phyloP scores from a whole-genome alignment of 2,329 filamentous ascomycete species.

The Onygena corvina region DNA sequence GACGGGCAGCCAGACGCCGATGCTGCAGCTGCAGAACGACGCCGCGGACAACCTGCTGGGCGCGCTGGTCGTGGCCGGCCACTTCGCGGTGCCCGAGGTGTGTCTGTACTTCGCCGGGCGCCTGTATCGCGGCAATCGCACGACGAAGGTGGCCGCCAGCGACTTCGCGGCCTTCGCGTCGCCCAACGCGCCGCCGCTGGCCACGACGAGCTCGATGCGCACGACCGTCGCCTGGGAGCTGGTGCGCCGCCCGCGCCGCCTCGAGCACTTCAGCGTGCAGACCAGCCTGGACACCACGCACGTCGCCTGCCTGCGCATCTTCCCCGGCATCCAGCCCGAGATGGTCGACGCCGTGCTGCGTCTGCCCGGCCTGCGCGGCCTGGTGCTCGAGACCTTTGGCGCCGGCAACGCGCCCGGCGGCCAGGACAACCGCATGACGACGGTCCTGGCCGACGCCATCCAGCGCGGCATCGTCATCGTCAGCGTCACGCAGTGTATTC shows the following conservation, averaged over 20 bases:
- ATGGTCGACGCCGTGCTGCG: conserved; percentile 79
- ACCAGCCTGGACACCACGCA: conserved; percentile 72
- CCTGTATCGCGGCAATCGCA: conserved; percentile 75
- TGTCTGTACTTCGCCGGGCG: conserved; percentile 90
- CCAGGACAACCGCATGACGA: conserved; percentile 64
- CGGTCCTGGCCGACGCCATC: conserved; percentile 65
- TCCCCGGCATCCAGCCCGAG: conserved; percentile 84
- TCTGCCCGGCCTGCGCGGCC: conserved; percentile 62
- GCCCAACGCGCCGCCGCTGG: conserved; percentile 74
- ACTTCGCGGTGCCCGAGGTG: conserved; percentile 86
- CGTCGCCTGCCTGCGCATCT: conserved; percentile 78
- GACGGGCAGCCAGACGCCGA: conserved; percentile 71
- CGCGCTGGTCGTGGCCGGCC: conserved; percentile 78
- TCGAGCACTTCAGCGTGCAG: conserved; percentile 62
- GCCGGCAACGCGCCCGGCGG: conserved; percentile 84
- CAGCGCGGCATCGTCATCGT: conserved; percentile 72
- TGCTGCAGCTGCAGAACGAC: conserved; percentile 82
- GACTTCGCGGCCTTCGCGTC: conserved; percentile 79
- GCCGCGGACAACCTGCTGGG: conserved; percentile 82
- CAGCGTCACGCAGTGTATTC: conserved; percentile 78
- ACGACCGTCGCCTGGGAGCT: conserved; percentile 72
- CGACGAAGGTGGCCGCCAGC: conserved; percentile 76
- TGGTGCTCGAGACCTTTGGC: conserved; percentile 84
- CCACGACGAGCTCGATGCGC: conserved; percentile 66
- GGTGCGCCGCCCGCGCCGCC: conserved; percentile 59